Conservation (phyloP, 176 grass and related monocot species). For the Phragmites australis region DNA sequence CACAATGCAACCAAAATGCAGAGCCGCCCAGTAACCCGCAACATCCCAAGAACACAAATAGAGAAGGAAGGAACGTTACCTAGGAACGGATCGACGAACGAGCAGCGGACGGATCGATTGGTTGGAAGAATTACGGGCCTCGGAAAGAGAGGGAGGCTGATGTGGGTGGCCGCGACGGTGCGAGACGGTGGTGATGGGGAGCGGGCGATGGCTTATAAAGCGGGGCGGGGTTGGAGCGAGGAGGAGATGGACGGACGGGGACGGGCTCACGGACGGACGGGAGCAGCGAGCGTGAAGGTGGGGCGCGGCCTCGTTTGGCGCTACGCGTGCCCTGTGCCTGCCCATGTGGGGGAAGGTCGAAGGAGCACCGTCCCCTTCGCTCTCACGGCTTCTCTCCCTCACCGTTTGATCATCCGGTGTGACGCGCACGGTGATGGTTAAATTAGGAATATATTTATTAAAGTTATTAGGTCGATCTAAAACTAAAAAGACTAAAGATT, state of each 20-base stretch:
- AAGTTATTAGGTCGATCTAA: too few relatives aligned
- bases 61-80: neutral
- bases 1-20: neutral
- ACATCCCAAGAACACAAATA: neutral
- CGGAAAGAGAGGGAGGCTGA: neutral
- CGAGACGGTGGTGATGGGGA: conserved; percentile 39
- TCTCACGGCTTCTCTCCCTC: neutral
- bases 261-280: conserved; percentile 17
- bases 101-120: neutral
- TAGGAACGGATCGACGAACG: neutral
- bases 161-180: conserved; percentile 34
- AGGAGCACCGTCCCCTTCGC: conserved; percentile 10
- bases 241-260: neutral
- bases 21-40: neutral
- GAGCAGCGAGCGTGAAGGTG: neutral
- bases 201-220: conserved; percentile 36
- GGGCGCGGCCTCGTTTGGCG: conserved; percentile 24
- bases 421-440: neutral
- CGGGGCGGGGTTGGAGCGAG: conserved; percentile 23
- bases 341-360: neutral
- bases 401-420: neutral
- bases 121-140: too few relatives aligned
- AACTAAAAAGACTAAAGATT: too few relatives aligned
- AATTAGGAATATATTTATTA: too few relatives aligned
- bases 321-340: neutral